Evolutionary conservation across 345 rosid species (phyloP).

Genomic region (Melaleuca quinquenervia): DNA sequence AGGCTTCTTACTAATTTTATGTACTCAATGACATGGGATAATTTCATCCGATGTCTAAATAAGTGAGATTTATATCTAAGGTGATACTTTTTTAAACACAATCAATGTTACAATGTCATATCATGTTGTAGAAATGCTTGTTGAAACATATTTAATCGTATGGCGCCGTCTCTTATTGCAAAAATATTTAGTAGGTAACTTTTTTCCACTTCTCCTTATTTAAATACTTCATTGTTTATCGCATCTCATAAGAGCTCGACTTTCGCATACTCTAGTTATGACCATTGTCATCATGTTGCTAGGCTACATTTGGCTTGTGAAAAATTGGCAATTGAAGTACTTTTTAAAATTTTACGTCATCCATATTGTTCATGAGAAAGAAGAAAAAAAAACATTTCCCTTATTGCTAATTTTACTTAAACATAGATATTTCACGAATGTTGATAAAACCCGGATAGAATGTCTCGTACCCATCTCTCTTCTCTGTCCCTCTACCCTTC

Average conservation of each 20-base stretch:
- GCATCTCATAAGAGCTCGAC: not conserved
- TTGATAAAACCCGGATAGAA: not conserved
- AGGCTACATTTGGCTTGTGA: not conserved
- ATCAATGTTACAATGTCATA: not conserved
- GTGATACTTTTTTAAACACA: not conserved
- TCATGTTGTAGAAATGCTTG: no score
- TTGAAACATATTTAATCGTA: no score
- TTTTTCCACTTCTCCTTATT: not conserved
- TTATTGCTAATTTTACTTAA: not conserved
- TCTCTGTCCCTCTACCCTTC: not conserved
- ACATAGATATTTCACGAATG: not conserved
- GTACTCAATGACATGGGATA: no score
- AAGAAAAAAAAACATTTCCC: not conserved
- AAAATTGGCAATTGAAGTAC: not conserved
- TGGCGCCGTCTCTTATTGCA: no score
- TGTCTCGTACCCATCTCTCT: not conserved
- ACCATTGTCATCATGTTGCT: accelerated
- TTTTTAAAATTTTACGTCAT: no score
- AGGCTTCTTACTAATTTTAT: no score
- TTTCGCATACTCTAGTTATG: no score
- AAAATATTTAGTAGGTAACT: no score
- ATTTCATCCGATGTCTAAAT: no score
- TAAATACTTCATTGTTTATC: not conserved
- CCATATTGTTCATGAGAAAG: not conserved
- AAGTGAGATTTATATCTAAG: no score